phyloP scores from a whole-genome alignment of 345 rosid species.

The Acer negundo region DNA sequence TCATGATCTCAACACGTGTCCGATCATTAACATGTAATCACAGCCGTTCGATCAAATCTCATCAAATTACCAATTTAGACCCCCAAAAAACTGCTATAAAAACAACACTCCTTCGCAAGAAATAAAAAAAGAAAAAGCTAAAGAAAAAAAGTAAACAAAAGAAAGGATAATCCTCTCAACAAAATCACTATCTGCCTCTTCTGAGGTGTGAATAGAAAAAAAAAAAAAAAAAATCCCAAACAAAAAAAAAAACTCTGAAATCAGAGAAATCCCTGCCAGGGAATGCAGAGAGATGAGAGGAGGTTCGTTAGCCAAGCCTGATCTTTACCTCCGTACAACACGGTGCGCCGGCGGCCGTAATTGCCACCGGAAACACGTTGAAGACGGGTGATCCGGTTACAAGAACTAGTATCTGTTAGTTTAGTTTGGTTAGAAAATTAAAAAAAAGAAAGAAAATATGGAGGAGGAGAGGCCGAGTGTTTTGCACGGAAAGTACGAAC shows the following conservation, averaged over 20 bases:
- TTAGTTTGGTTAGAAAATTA: no score
- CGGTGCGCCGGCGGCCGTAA: slow-evolving; percentile 75
- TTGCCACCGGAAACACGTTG: slow-evolving; percentile 95
- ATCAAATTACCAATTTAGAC: background rate
- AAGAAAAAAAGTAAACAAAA: background rate
- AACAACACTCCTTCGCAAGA: background rate
- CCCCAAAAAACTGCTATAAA: background rate
- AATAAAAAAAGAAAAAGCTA: background rate
- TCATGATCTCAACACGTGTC: background rate
- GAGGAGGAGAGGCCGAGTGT: slow-evolving; percentile 34
- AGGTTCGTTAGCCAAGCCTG: slow-evolving; percentile 44
- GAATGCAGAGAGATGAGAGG: slow-evolving; percentile 83
- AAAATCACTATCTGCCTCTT: background rate
- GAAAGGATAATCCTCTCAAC: background rate
- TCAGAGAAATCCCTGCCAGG: slow-evolving; percentile 29
- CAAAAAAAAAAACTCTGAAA: background rate
- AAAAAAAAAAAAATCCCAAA: background rate
- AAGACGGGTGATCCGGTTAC: slow-evolving; percentile 78
- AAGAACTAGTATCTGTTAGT: background rate
- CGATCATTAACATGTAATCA: background rate
- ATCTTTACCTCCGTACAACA: slow-evolving; percentile 45
- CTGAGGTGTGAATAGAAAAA: background rate
- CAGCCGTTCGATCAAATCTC: slow-evolving; percentile 11
- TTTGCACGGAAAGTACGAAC: slow-evolving; percentile 83
- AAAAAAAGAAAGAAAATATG: no score